Evolutionary conservation across 2,329 filamentous ascomycete species (phyloP), one percentile per base, ranked within the genome.

Genomic region (Aspergillus persii): DNA sequence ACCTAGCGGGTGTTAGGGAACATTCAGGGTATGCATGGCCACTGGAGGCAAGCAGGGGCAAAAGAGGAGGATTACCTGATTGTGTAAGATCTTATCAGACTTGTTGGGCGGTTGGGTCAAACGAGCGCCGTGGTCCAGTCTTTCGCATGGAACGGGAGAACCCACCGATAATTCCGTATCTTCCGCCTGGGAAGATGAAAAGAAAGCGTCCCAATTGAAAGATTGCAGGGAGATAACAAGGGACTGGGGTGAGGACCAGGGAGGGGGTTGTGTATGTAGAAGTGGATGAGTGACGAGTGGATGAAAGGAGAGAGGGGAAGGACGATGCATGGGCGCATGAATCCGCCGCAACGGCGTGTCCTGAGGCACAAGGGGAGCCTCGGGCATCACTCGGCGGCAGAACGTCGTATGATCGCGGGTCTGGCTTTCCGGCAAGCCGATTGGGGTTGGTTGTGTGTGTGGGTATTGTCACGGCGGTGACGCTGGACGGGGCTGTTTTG

Each of bases 361-460:
- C 44, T 26, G 44, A 47, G 44, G 26, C 18, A 15, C 18, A 9
- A 9, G 23, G 52, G 30, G 39, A 59, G 29, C 33, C 54, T 53
- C 41, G 58, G 56, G 59, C 62, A 63, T 62, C 60, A 47, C 41
- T 39, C 50, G 50, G 60, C 51, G 39, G 55, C 49, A 27, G 52
- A 50, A 39, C 58, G 64, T 67, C 68, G 69, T 71, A 72, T 72
- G 69, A 72, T 72, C 70, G 65, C 69, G 69, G 70, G 64, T 66
- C 55, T 57, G 63, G 58, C 52, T 58, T 71, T 71, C 70, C 70
- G 69, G 65, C 66, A 67, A 65, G 50, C 64, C 63, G 60, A 63
- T 50, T 41, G 36, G 36, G 6, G 26, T 50, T 18, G 18, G 18
- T 5, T 23, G 30, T 8, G 18, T 33, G 27, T 23, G 18, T 23